A percentile compares a stretch with the other conserved stretches of the same genome.
Evolutionary conservation across 768 basidiomycete genomes (phyloP).

Genomic region (Rhizopogon rudus): DNA sequence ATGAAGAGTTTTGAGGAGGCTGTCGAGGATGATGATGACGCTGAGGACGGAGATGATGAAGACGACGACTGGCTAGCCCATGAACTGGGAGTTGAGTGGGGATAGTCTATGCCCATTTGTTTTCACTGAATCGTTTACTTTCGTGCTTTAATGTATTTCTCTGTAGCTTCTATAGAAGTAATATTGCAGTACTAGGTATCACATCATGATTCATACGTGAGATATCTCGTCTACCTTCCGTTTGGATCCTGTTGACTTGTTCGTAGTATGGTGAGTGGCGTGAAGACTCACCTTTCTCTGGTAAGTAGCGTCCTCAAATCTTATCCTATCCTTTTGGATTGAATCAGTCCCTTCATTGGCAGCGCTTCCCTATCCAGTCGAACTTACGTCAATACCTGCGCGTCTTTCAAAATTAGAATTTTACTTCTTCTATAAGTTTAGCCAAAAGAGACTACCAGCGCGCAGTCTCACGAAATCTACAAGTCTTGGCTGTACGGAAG

Average conservation of each 20-base stretch:
- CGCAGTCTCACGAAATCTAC: too few relatives aligned
- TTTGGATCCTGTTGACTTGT: background rate
- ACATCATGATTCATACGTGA: background rate
- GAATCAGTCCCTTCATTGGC: constrained; percentile 45
- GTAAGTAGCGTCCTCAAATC: too few relatives aligned
- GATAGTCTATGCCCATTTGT: constrained; percentile 37
- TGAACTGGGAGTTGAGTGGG: constrained; percentile 73
- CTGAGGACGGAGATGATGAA: constrained; percentile 47
- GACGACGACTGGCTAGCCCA: constrained; percentile 82
- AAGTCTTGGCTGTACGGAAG: too few relatives aligned
- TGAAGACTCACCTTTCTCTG: too few relatives aligned
- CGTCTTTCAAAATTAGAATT: too few relatives aligned
- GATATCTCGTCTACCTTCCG: background rate
- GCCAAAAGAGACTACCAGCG: too few relatives aligned
- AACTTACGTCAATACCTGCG: too few relatives aligned
- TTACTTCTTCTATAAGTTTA: too few relatives aligned
- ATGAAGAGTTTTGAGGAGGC: constrained; percentile 26
- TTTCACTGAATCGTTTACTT: constrained; percentile 1
- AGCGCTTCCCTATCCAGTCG: constrained; percentile 34
- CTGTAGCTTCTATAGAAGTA: constrained; percentile 16
- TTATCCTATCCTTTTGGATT: background rate
- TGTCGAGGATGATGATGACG: constrained; percentile 41
- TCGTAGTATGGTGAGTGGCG: background rate
- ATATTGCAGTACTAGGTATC: constrained; percentile 11
- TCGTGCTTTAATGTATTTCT: constrained; percentile 14